Base-by-base conservation (phyloP, 768 basidiomycete species). In the Melanogaster broomeanus region DNA sequence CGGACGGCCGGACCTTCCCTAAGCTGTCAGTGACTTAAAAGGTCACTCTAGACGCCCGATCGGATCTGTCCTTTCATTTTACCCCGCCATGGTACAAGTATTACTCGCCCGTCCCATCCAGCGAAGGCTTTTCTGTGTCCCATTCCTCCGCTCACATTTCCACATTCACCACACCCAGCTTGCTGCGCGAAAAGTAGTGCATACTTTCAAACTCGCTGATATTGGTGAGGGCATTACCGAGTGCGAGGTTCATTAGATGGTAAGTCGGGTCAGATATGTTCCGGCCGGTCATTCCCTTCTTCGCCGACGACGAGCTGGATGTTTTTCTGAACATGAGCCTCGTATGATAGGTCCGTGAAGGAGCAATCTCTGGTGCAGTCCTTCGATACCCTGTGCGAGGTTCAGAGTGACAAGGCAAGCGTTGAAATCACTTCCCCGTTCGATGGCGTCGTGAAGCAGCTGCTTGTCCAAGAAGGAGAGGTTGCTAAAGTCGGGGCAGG, bases 201-300 rank as follows among this genome's bases (percentile, higher is more conserved):
- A 87, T 50, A 80, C 75, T 9, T 90, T 90, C 75, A 89, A 83
- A 51, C 80, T 91, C 34, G 88, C 89, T 1, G 89, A 92, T 65
- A 90, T 93, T 62, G 91, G 93, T 4, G 91, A 93, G 69, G 92
- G 92, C 6, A 93, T 94, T 58, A 92, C 90, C 21, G 91, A 94
- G 68, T 90, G 89, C 63, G 90, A 95, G 70, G 80, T 94, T n/a
- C 57, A 84, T 95, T 42, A 86, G 85, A 67, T 94, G 92, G 91
- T 88, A 55, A 54, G 83, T 76, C 25, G 16, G 13, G 22, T 24
- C 28, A 6, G 15, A 30, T 13, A 45, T 48, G 58, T 33, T 66
- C 66, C 70, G 66, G 65, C 66, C 64, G 65, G 58, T 56, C 44
- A 31, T 30, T n/a, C 31, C 35, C 34, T 47, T 25, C 13, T 42